phyloP scores from a whole-genome alignment of 2,329 filamentous ascomycete species.

The Hortaea werneckii region DNA sequence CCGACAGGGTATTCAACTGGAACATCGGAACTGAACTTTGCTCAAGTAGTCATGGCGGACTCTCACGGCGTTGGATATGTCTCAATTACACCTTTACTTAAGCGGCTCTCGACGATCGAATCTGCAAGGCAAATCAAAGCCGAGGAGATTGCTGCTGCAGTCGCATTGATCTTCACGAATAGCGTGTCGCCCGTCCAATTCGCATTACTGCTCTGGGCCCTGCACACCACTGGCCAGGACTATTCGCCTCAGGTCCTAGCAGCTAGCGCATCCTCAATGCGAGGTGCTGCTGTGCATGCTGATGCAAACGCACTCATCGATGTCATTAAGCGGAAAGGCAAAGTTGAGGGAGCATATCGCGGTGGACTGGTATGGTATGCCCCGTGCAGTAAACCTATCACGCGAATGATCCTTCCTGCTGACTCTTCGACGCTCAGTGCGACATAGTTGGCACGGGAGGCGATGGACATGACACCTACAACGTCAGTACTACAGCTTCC shows the following conservation, averaged over 20 bases:
- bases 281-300: slow-evolving; percentile 63
- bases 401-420: background rate
- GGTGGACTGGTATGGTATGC: slow-evolving; percentile 62
- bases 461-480: slow-evolving; percentile 95
- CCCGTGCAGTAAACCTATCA: background rate
- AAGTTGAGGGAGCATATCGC: slow-evolving; percentile 61
- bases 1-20: background rate
- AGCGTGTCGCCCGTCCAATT: slow-evolving; percentile 80
- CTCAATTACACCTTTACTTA: slow-evolving; percentile 61
- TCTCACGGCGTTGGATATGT: slow-evolving; percentile 12
- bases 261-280: slow-evolving; percentile 75
- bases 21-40: background rate
- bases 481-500: slow-evolving; percentile 89
- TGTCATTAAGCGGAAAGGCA: slow-evolving; percentile 50
- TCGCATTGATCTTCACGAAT: slow-evolving; percentile 86
- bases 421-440: slow-evolving; percentile 39
- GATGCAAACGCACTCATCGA: slow-evolving; percentile 52
- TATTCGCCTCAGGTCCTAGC: slow-evolving; percentile 76
- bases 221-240: slow-evolving; percentile 86
- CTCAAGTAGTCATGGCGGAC: background rate
- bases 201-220: slow-evolving; percentile 73
- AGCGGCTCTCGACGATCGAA: slow-evolving; percentile 50
- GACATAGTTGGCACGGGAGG: slow-evolving; percentile 97
- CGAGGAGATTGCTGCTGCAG: slow-evolving; percentile 77
- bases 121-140: slow-evolving; percentile 47